Evolutionary conservation across 495 filamentous ascomycete genomes (phyloP).

Genomic region (Tirmania nivea): DNA sequence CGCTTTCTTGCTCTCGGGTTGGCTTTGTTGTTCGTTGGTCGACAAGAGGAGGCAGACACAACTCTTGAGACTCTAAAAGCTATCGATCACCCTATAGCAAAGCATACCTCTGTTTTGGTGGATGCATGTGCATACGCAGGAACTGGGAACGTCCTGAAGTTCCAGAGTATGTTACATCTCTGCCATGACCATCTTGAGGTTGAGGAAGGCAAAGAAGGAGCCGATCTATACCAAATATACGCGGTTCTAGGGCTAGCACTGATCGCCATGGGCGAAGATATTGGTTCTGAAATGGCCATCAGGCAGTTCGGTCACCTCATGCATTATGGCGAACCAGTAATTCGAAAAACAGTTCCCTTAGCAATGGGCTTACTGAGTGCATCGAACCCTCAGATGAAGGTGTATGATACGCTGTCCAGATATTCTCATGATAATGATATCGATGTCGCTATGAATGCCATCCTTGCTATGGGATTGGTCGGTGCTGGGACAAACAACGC

Average conservation of each 20-base stretch:
- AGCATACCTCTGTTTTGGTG: constrained; percentile 69
- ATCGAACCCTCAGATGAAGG: constrained; percentile 98
- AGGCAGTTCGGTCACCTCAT: constrained; percentile 95
- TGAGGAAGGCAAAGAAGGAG: constrained; percentile 69
- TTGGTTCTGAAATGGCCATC: constrained; percentile 96
- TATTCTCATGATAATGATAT: constrained; percentile 99
- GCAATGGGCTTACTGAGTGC: constrained; percentile 93
- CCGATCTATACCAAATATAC: constrained; percentile 86
- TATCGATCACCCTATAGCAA: constrained; percentile 84
- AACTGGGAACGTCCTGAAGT: constrained; percentile 85
- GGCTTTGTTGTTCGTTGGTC: constrained; percentile 82
- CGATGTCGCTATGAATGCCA: constrained; percentile 93
- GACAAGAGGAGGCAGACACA: constrained; percentile 93
- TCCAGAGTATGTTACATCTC: constrained; percentile 87
- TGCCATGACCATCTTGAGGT: constrained; percentile 96
- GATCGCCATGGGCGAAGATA: constrained; percentile 94
- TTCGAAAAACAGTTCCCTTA: constrained; percentile 86
- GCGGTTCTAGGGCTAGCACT: constrained; percentile 84
- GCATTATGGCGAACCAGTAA: constrained; percentile 97
- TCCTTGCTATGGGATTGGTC: constrained; percentile 95
- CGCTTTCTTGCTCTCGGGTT: constrained; percentile 88
- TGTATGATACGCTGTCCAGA: constrained; percentile 94
- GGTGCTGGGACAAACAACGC: constrained; percentile 98
- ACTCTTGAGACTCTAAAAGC: constrained; percentile 86
- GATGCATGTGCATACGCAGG: constrained; percentile 96